Base-by-base conservation (phyloP, 148 eudicot species). In the Pouteria glomerata region DNA sequence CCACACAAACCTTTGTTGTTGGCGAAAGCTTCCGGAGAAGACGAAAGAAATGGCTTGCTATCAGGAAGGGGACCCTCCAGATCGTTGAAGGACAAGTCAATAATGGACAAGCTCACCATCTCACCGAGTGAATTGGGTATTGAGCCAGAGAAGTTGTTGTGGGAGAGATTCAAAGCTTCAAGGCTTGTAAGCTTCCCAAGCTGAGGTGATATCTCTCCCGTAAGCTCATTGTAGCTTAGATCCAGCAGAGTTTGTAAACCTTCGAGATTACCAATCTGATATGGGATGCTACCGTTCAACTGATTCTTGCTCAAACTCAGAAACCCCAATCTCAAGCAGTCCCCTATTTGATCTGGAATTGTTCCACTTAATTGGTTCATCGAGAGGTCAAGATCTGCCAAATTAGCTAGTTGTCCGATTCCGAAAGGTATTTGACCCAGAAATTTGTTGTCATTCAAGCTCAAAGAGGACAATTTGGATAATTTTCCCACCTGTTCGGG, bases 51-150 rank as follows among this genome's bases (percentile, higher is more conserved):
- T 63, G 42, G 16, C 7, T 34, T 74, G 26, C 69, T 63, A 6
- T 69, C 19, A 24, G 85, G 85, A n/a, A 82, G 13, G 6, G 85
- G 66, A 14, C 85, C 79, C 31, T 75, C 81, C 3, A 82, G 63
- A 10, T 72, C 24, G 50, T 82, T 82, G 75, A 75, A 34, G 18
- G 85, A 82, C 8, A 82, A 45, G 59, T 82, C 74, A 45, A 75
- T 66, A 2, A 12, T 1, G 0, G 10, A 14, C 42, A 82, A 76
- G 78, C 85, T 79, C 3, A 61, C 8, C 56, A 82, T 62, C 0
- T 7, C 6, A 4, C 31, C 61, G 0, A 78, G 64, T 7, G 85
- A 62, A 15, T 61, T 8, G 6, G 85, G 82, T 56, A 82, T 76
- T 35, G 37, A 3, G 1, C 80, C 85, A 0, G 72, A 69, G 31